phyloP scores from a whole-genome alignment of 2,329 filamentous ascomycete genomes.

The Endoconidiophora laricicola region DNA sequence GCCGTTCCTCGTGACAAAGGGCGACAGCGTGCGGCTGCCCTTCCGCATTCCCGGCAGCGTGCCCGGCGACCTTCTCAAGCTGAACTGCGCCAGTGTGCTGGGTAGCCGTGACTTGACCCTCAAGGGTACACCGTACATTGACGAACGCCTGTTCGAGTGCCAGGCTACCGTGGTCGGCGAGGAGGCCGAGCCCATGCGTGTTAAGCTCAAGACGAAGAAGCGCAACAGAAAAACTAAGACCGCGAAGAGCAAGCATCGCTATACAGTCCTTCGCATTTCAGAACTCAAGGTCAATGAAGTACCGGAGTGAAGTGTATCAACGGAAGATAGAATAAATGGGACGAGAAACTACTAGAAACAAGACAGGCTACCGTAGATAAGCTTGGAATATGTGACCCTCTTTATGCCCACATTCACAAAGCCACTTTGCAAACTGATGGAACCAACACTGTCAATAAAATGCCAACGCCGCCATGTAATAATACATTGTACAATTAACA shows the following conservation, averaged over 20 bases:
- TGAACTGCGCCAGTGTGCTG: slow-evolving; percentile 69
- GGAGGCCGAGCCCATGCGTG: slow-evolving; percentile 62
- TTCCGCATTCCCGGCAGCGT: slow-evolving; percentile 61
- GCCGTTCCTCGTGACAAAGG: slow-evolving; percentile 63
- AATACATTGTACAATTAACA: slow-evolving; percentile 10
- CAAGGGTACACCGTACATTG: slow-evolving; percentile 64
- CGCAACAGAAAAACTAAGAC: slow-evolving; percentile 56
- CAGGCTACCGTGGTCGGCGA: slow-evolving; percentile 70
- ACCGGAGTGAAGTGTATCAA: background rate
- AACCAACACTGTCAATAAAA: background rate
- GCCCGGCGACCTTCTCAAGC: slow-evolving; percentile 70
- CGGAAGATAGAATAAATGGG: background rate
- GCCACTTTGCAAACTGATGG: background rate
- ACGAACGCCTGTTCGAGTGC: slow-evolving; percentile 71
- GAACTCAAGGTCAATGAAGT: slow-evolving; percentile 50
- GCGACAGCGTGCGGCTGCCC: slow-evolving; percentile 60
- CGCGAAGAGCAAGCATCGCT: slow-evolving; percentile 79
- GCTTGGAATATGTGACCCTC: background rate
- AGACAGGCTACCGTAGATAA: background rate
- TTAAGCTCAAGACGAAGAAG: slow-evolving; percentile 69
- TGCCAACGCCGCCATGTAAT: slow-evolving; percentile 4
- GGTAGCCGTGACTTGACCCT: slow-evolving; percentile 85
- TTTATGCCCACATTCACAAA: too few species aligned
- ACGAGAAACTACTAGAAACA: background rate
- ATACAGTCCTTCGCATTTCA: slow-evolving; percentile 70